Conservation (phyloP, 164 flowering plant species). For the Warburgia ugandensis region DNA sequence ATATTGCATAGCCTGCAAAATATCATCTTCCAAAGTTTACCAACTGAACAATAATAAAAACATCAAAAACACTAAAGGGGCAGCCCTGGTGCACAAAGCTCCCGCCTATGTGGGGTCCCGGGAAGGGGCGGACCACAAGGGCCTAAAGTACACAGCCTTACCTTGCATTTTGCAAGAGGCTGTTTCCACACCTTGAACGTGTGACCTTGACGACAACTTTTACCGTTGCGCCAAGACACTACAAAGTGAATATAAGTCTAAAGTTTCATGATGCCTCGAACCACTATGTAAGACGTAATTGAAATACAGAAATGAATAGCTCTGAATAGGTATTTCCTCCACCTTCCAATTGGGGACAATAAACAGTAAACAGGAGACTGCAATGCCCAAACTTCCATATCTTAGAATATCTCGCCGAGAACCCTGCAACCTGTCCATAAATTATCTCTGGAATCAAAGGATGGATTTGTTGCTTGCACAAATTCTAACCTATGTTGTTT, state of each 20-base stretch:
- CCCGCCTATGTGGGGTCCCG: too few species aligned
- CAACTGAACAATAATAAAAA: too few species aligned
- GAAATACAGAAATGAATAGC: background rate
- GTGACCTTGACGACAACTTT: too few species aligned
- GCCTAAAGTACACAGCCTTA: too few species aligned
- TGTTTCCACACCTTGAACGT: too few species aligned
- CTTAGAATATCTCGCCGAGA: constrained; percentile 73
- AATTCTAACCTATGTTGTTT: background rate
- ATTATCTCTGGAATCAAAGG: constrained; percentile 49
- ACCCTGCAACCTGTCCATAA: constrained; percentile 86
- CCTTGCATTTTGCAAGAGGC: too few species aligned
- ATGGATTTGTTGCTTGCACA: too few species aligned
- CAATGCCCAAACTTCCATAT: constrained; percentile 84
- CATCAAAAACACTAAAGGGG: too few species aligned
- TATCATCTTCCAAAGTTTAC: constrained; percentile 1
- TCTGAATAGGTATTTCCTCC: background rate
- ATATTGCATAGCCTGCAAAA: constrained; percentile 92
- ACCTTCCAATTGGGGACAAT: constrained; percentile 78
- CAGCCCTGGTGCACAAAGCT: too few species aligned
- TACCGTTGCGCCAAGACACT: too few species aligned
- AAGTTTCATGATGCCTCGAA: background rate
- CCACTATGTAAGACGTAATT: background rate
- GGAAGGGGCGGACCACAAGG: too few species aligned
- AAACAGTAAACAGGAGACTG: constrained; percentile 64
- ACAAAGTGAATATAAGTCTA: too few species aligned